phyloP scores from a whole-genome alignment of 1,284 basidiomycete genomes.

The Puccinia brachypodii region DNA sequence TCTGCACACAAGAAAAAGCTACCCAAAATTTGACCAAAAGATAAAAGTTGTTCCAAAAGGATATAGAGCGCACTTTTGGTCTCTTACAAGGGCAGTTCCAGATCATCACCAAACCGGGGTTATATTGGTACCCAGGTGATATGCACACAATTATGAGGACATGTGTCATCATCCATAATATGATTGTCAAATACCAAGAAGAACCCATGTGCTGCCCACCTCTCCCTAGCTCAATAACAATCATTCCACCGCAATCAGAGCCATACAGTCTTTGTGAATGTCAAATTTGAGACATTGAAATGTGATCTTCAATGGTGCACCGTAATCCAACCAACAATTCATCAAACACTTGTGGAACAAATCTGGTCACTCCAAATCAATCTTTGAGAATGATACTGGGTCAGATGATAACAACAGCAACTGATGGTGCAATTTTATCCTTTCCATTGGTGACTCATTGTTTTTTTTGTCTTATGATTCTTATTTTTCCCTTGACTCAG shows the following conservation, averaged over 20 bases:
- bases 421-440: background rate
- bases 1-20: background rate
- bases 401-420: too few species aligned
- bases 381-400: too few species aligned
- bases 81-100: background rate
- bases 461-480: too few species aligned
- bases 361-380: background rate
- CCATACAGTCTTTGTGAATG: background rate
- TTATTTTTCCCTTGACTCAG: too few species aligned
- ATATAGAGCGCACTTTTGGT: conserved; percentile 1
- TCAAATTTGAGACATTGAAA: too few species aligned
- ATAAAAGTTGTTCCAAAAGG: conserved; percentile 1
- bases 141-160: background rate
- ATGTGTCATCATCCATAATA: conserved; percentile 25
- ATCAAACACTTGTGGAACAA: background rate
- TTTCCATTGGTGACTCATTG: too few species aligned
- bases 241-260: background rate
- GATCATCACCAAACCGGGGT: background rate
- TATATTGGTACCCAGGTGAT: background rate
- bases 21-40: background rate
- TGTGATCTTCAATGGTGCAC: background rate
- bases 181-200: conserved; percentile 16
- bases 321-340: background rate
- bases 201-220: background rate
- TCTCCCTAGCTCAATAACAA: background rate